These are phyloP conservation scores for Cicer bijugum DNA, from an alignment of 306 rosid genomes.

Conservation along the genomic window DNA sequence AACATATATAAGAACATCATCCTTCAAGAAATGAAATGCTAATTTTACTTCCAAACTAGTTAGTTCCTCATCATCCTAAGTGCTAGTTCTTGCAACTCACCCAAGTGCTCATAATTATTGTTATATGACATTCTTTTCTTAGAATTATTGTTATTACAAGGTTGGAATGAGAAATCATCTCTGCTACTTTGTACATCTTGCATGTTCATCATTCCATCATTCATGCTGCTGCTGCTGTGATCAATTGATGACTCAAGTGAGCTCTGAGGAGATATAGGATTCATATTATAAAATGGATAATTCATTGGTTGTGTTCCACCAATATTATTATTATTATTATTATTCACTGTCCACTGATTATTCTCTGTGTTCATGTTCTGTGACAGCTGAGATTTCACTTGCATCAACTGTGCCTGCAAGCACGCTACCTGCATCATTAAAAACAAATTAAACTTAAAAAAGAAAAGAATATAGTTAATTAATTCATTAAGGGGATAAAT, in stretches of 20 bases:
- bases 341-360: slow-evolving; percentile 54
- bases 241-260: slow-evolving; percentile 78
- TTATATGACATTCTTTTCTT: slow-evolving; percentile 55
- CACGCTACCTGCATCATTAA: slow-evolving; percentile 72
- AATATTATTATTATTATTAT: slow-evolving; percentile 2
- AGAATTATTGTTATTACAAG: slow-evolving; percentile 30
- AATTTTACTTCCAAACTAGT: neutral
- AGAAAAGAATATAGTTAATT: neutral
- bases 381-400: slow-evolving; percentile 76
- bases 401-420: slow-evolving; percentile 87
- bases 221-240: slow-evolving; percentile 48
- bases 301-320: slow-evolving; percentile 45
- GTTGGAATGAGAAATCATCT: slow-evolving; percentile 53
- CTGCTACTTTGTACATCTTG: slow-evolving; percentile 63
- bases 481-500: slow-evolving; percentile 1
- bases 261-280: slow-evolving; percentile 84
- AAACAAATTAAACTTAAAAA: slow-evolving; percentile 16
- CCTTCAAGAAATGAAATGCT: slow-evolving; percentile 39
- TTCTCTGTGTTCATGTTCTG: slow-evolving; percentile 62
- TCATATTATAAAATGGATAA: slow-evolving; percentile 55
- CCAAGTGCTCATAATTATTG: slow-evolving; percentile 47
- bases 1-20: slow-evolving; percentile 30
- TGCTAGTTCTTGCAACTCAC: slow-evolving; percentile 91
- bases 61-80: slow-evolving; percentile 92
- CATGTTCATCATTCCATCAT: slow-evolving; percentile 55